Conservation (phyloP, 306 rosid genomes). For the Vicia faba region DNA sequence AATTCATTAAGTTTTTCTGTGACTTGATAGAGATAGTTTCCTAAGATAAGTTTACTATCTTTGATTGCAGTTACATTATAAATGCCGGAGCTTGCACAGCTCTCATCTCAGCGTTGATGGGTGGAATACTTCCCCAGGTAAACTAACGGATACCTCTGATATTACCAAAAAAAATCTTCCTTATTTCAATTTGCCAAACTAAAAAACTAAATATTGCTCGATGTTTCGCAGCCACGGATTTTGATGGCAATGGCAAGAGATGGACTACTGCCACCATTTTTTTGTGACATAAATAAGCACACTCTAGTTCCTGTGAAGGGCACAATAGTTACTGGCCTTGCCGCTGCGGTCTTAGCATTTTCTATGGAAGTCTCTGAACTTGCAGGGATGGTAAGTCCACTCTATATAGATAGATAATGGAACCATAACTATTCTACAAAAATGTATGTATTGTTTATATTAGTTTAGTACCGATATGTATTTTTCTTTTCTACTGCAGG, state of each 20-base stretch:
- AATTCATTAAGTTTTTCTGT: neutral
- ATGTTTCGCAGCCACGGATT: slow-evolving; percentile 52
- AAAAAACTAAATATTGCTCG: slow-evolving; percentile 15
- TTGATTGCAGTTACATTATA: slow-evolving; percentile 68
- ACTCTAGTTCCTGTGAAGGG: slow-evolving; percentile 50
- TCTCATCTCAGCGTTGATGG: slow-evolving; percentile 85
- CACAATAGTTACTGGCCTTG: slow-evolving; percentile 70
- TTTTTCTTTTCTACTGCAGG: slow-evolving; percentile 53
- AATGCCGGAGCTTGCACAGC: slow-evolving; percentile 88
- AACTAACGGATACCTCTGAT: slow-evolving; percentile 13
- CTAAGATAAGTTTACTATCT: slow-evolving; percentile 34
- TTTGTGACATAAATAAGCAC: slow-evolving; percentile 42
- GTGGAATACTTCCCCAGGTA: slow-evolving; percentile 96
- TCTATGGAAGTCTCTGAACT: slow-evolving; percentile 84
- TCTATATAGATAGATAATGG: neutral
- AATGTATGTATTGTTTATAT: no score
- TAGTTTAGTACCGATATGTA: slow-evolving; percentile 10
- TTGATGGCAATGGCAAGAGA: slow-evolving; percentile 62
- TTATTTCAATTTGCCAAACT: neutral
- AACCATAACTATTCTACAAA: neutral
- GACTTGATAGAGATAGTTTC: slow-evolving; percentile 12
- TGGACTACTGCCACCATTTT: slow-evolving; percentile 51
- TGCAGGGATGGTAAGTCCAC: slow-evolving; percentile 83
- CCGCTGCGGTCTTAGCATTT: slow-evolving; percentile 71
- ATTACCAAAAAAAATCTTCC: neutral